Conservation (phyloP, 2,329 filamentous ascomycete species). For the Hymenoscyphus albidus region DNA sequence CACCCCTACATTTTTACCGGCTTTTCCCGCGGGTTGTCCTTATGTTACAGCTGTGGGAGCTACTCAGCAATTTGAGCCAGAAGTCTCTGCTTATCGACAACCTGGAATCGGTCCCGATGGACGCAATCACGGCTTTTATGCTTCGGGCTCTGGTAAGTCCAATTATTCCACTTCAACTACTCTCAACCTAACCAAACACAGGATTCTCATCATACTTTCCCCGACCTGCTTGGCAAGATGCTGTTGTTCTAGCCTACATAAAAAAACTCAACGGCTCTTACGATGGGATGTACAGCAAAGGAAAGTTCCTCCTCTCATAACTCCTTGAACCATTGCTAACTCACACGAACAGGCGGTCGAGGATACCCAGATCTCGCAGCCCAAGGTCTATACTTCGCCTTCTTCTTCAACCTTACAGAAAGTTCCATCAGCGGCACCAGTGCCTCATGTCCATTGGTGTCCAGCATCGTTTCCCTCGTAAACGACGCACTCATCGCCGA, state of each 20-base stretch:
- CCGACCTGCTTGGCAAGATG: conserved; percentile 45
- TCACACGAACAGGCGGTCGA: conserved; percentile 36
- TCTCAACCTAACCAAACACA: neutral
- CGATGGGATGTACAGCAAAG: conserved; percentile 41
- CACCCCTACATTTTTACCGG: conserved; percentile 49
- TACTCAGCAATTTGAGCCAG: conserved; percentile 22
- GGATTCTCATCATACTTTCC: conserved; percentile 8
- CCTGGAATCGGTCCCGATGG: conserved; percentile 34
- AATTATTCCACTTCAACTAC: neutral
- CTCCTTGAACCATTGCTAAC: conserved; percentile 1
- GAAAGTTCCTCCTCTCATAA: neutral
- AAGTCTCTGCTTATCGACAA: conserved; percentile 33
- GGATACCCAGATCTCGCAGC: conserved; percentile 50
- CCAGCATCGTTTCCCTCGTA: conserved; percentile 55
- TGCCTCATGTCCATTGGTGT: conserved; percentile 53
- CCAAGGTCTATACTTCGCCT: conserved; percentile 54
- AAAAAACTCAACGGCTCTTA: conserved; percentile 43
- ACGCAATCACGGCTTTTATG: conserved; percentile 32
- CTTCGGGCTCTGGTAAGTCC: conserved; percentile 44
- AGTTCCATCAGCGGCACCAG: conserved; percentile 46
- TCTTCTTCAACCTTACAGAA: conserved; percentile 37
- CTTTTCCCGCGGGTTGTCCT: conserved; percentile 49
- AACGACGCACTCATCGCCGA: conserved; percentile 56
- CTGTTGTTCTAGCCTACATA: conserved; percentile 41
- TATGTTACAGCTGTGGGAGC: conserved; percentile 28